A percentile compares a stretch with the other conserved stretches of the same genome.
These are phyloP conservation scores for Macrophomina pseudophaseolina DNA, from an alignment of 2,329 filamentous ascomycete species.

Conservation along the genomic window DNA sequence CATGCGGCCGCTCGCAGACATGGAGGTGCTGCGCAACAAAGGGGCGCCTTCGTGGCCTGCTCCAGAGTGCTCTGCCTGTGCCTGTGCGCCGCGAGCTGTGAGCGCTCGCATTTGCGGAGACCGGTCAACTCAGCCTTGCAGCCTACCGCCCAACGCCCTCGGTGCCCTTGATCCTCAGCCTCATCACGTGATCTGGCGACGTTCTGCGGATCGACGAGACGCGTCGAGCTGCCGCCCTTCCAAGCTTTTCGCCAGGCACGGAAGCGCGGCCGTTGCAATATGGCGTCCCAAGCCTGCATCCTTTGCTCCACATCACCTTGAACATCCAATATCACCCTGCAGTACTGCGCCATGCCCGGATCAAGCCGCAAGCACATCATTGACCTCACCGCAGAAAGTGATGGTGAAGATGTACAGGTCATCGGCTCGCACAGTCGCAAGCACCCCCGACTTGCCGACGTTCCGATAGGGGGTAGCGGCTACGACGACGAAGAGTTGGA, in stretches of 20 bases:
- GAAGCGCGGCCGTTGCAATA: background rate
- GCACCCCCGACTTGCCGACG: constrained; percentile 8
- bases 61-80: background rate
- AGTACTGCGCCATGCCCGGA: constrained; percentile 31
- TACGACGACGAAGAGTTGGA: background rate
- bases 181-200: constrained; percentile 10
- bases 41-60: constrained; percentile 10
- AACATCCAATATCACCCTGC: background rate
- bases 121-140: constrained; percentile 4
- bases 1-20: background rate
- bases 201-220: constrained; percentile 5
- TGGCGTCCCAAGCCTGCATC: background rate
- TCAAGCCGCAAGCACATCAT: constrained; percentile 39
- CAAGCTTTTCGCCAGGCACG: constrained; percentile 5
- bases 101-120: constrained; percentile 16
- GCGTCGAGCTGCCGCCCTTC: background rate
- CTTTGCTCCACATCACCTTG: background rate
- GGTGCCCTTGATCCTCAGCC: constrained; percentile 5
- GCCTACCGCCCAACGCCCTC: background rate
- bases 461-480: background rate
- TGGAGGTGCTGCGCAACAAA: constrained; percentile 14
- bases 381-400: constrained; percentile 46
- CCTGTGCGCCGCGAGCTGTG: background rate
- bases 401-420: constrained; percentile 35
- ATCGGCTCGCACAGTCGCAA: constrained; percentile 18